Evolutionary conservation across 805 yeast species (phyloP).

Genomic region (Metschnikowia lachancei): DNA sequence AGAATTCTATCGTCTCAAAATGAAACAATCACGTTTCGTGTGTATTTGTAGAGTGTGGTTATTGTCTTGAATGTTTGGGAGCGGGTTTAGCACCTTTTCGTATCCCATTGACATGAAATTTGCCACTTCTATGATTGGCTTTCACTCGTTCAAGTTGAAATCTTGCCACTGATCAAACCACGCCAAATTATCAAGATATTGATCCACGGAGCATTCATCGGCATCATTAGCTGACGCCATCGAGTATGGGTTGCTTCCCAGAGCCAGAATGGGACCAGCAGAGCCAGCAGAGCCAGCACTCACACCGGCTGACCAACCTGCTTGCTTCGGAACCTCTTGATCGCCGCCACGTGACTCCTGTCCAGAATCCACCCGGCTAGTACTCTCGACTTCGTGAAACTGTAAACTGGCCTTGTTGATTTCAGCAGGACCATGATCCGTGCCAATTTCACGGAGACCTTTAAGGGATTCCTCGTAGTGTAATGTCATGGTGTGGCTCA

Average conservation of each 20-base stretch:
- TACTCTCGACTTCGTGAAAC: no score
- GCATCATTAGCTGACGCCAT: conserved; percentile 1
- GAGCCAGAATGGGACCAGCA: no score
- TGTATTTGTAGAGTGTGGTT: no score
- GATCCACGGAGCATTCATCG: conserved; percentile 11
- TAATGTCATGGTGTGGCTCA: conserved; percentile 50
- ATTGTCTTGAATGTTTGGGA: no score
- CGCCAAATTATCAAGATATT: conserved; percentile 43
- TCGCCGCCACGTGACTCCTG: no score
- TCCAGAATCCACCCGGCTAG: no score
- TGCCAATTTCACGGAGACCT: conserved; percentile 41
- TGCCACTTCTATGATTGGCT: background rate
- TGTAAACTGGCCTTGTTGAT: conserved; percentile 39
- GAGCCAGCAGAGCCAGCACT: no score
- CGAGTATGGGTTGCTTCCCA: background rate
- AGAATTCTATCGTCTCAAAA: no score
- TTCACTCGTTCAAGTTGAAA: conserved; percentile 19
- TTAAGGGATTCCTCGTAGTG: conserved; percentile 42
- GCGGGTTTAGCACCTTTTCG: no score
- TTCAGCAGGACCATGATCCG: conserved; percentile 51
- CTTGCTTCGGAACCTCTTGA: no score
- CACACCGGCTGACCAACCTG: no score
- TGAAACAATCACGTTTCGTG: no score
- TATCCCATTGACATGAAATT: background rate
- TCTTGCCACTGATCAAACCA: conserved; percentile 58